Base-by-base conservation (phyloP, 768 basidiomycete species). In the Brasilioporus rufonigricans region DNA sequence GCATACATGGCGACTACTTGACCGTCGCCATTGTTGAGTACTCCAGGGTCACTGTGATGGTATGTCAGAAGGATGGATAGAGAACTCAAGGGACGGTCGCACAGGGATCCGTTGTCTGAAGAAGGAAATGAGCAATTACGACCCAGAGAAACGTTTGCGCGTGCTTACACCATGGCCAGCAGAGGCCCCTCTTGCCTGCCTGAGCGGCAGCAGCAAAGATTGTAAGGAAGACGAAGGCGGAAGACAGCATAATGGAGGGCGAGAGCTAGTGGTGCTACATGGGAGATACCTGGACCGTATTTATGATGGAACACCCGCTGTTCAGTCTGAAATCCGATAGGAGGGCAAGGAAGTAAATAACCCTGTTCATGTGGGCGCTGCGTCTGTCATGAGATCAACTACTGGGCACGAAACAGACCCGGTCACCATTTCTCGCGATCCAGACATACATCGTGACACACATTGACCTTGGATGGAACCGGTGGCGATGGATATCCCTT, bases 101-200 rank as follows among this genome's bases (percentile, higher is more conserved):
- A 74, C 72, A 76, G 67, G 11, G 67, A 33, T 29, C 27, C 18
- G 47, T 74, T 71, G 32, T 56, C 71, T 72, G 44, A 41, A 27
- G 44, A 26, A 47, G 4, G 6, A 36, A 50, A 16, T 4, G 18
- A 39, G 63, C 41, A 63, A n/a, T n/a, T 1, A 38, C 2, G 10
- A 24, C 1, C 5, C 4, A 2, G 6, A 29, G 7, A 45, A 12
- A 16, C 3, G 9, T 23, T 13, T 41, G 12, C 0, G 2, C 44
- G 1, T 46, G 12, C 66, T 55, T 53, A 72, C 71, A 75, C 56
- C 57, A 76, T 27, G 74, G 61, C 74, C 74, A 75, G 40, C 61
- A 62, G 23, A 75, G 66, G 36, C 74, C 74, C 19, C 73, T 66
- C 60, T 75, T 75, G 24, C 74, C 74, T 23, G 74, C 75, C 13